Percentiles rank a stretch among this genome's conserved stretches.
phyloP scores from a whole-genome alignment of 164 flowering plant genomes.

The Malania oleifera region DNA sequence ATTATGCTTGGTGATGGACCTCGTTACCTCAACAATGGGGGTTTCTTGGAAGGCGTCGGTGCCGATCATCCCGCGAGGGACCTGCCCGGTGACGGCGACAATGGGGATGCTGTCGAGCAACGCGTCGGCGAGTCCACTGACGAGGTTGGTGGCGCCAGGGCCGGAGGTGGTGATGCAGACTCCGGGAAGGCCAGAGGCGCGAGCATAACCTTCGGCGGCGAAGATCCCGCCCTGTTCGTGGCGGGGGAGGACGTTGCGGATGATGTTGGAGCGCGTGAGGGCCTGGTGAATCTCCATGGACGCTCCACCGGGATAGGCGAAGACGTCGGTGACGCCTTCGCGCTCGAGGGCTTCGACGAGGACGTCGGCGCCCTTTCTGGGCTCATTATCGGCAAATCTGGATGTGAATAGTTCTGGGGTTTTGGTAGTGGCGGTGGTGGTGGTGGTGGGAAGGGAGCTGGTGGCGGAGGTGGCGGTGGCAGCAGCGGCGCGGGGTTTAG shows the following conservation, averaged over 20 bases:
- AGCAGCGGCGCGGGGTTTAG: conserved; percentile 5
- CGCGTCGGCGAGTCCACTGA: conserved; percentile 71
- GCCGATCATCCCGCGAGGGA: conserved; percentile 67
- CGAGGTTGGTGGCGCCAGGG: conserved; percentile 73
- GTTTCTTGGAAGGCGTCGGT: conserved; percentile 72
- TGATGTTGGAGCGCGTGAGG: conserved; percentile 45
- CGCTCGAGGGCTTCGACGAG: conserved; percentile 75
- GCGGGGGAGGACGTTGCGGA: conserved; percentile 52
- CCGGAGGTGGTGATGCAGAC: conserved; percentile 79
- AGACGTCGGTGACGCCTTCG: conserved; percentile 49
- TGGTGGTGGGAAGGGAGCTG: neutral
- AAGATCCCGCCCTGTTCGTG: conserved; percentile 71
- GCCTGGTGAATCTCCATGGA: conserved; percentile 80
- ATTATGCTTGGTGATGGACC: conserved; percentile 69
- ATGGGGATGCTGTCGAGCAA: conserved; percentile 56
- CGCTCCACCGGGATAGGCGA: conserved; percentile 70
- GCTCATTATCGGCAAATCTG: conserved; percentile 43
- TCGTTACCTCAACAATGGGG: conserved; percentile 63
- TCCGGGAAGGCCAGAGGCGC: conserved; percentile 51
- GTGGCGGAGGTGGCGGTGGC: neutral
- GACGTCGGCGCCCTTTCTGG: conserved; percentile 60
- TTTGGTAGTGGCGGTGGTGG: neutral
- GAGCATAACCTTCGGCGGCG: conserved; percentile 72
- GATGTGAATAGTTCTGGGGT: conserved; percentile 8
- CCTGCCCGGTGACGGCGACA: conserved; percentile 70